Base-by-base conservation (phyloP, 495 filamentous ascomycete genomes). In the Bacidia rubella region DNA sequence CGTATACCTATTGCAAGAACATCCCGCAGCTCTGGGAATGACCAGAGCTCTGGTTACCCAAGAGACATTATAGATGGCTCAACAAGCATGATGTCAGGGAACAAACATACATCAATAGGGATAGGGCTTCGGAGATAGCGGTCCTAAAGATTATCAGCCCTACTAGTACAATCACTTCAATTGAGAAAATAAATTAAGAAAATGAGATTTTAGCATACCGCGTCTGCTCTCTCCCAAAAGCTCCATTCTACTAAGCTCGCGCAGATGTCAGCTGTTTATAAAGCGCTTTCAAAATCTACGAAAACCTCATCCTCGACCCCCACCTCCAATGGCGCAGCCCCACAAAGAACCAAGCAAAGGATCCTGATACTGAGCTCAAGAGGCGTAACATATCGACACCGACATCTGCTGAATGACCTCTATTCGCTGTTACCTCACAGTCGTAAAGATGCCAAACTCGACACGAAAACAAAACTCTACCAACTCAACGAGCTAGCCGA, bases 401-500 rank as follows among this genome's bases (percentile, higher is more conserved):
- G 92, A 47, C 90, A 98, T 71, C 74, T 99, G 20, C 80, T 97
- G 54, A 81, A 88, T 55, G 93, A 99, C 65, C 75, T 99, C 17
- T 79, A 89, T 45, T 74, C 81, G 22, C 82, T 99, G 58, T 80
- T 99, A 47, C 92, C 92, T 0, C 92, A 99, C 62, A 80, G 80
- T 35, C 79, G 88, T 60, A 94, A 94, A 70, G 92, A 99, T 65
- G 89, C 83, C 54, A 99, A 99, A 67, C 80, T 95, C 48, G 90
- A 97, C 61, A 92, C 90, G 38, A 96, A 97, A 67, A 90, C 88
- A 49, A 88, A 93, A 61, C 68, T 70, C 3, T 81, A 86, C 66
- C 81, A 95, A 61, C 78, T 99, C 7, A 97, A 97, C 71, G 90
- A 95, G 65, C 80, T 97, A 15, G 92, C 92, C 38, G 90, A 99